phyloP scores from a whole-genome alignment of 2,329 filamentous ascomycete species.

The Fusarium clavum region DNA sequence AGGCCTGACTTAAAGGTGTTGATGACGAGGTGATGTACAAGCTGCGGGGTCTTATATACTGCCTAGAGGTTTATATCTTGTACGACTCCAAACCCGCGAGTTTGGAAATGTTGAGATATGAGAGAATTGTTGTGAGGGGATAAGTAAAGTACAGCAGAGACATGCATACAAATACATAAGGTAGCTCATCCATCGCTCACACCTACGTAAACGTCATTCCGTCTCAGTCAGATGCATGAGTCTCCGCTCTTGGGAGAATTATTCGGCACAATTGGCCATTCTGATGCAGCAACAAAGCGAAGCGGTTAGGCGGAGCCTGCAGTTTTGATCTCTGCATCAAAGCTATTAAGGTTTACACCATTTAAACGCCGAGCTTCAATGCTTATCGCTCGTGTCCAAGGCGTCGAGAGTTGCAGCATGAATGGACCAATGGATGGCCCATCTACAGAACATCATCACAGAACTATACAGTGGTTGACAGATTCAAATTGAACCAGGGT shows the following conservation, averaged over 20 bases:
- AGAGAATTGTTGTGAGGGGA: constrained; percentile 26
- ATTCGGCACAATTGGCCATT: constrained; percentile 30
- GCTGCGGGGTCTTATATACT: constrained; percentile 3
- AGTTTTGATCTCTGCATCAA: neutral
- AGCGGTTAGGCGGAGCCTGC: neutral
- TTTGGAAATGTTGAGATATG: neutral
- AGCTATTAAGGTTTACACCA: neutral
- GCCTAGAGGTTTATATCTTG: neutral
- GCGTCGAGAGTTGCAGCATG: neutral
- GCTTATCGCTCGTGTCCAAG: neutral
- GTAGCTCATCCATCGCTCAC: neutral
- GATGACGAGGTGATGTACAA: neutral
- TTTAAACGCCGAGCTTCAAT: neutral
- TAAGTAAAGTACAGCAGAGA: neutral
- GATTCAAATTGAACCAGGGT: constrained; percentile 18
- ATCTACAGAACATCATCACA: neutral
- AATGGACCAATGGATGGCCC: neutral
- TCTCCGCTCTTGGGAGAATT: constrained; percentile 36
- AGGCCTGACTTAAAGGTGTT: neutral
- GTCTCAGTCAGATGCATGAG: constrained; percentile 18
- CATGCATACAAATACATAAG: neutral
- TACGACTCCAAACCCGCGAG: neutral
- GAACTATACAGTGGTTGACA: neutral
- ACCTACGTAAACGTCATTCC: constrained; percentile 22
- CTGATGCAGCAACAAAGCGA: constrained; percentile 6